A percentile compares a stretch with the other conserved stretches of the same genome.
These are phyloP conservation scores for Aspergillus pseudoterreus DNA, from an alignment of 2,329 filamentous ascomycete genomes.

Conservation along the genomic window DNA sequence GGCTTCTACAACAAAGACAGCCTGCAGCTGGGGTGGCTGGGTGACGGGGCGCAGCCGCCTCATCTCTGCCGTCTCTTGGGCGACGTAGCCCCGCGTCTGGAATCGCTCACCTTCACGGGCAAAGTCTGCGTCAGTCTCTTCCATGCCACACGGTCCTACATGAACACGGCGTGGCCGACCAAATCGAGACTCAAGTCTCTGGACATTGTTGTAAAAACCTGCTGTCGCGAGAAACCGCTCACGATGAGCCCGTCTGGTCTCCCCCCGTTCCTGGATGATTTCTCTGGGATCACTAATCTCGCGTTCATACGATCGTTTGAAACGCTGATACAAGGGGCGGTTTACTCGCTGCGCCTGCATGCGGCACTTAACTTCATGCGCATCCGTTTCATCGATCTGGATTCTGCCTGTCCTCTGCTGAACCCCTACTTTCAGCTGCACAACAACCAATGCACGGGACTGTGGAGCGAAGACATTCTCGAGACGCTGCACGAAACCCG, in stretches of 20 bases:
- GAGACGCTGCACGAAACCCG: slow-evolving; percentile 57
- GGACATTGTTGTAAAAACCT: slow-evolving; percentile 71
- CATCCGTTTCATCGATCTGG: slow-evolving; percentile 72
- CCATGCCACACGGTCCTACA: slow-evolving; percentile 51
- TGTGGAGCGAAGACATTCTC: slow-evolving; percentile 69
- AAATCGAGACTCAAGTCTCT: slow-evolving; percentile 56
- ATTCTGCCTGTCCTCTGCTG: slow-evolving; percentile 65
- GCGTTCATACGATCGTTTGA: slow-evolving; percentile 71
- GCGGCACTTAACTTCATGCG: slow-evolving; percentile 61
- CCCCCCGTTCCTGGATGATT: slow-evolving; percentile 55
- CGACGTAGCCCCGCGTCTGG: slow-evolving; percentile 56
- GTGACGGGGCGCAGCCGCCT: slow-evolving; percentile 47
- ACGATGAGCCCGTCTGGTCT: slow-evolving; percentile 18
- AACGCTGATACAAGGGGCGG: slow-evolving; percentile 60
- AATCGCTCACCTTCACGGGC: slow-evolving; percentile 69
- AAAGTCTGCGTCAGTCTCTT: slow-evolving; percentile 69
- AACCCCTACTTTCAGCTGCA: slow-evolving; percentile 70
- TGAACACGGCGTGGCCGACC: slow-evolving; percentile 45
- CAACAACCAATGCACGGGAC: slow-evolving; percentile 60
- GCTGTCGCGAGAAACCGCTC: slow-evolving; percentile 51
- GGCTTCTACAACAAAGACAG: slow-evolving; percentile 66
- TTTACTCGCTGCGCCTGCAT: slow-evolving; percentile 58
- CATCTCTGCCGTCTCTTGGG: slow-evolving; percentile 67
- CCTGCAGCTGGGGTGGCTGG: slow-evolving; percentile 51
- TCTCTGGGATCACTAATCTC: slow-evolving; percentile 68